Evolutionary conservation across 257 asterid species (phyloP), one percentile per base, ranked within the genome.

Genomic region (Nicotiana otophora): DNA sequence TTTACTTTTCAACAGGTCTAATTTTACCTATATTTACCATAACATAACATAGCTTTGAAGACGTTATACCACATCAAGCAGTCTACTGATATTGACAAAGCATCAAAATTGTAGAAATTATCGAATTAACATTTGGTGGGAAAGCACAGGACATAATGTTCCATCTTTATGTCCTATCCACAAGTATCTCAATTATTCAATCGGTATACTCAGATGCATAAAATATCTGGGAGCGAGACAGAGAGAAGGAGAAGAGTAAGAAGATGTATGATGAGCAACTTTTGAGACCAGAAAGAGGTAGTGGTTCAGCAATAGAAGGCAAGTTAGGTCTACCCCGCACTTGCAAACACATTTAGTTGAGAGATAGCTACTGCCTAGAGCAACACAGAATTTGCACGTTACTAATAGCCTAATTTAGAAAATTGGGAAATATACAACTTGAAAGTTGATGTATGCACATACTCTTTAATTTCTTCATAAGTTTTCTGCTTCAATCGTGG

Each of bases 401-500:
- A 46, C 78, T 11, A 46, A 23, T 20, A 72, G 23, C 48, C 63
- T 57, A 19, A n/a, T 19, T 57, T 57, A 57, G 23, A 66, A 26
- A 34, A 48, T 33, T 46, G 33, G 30, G 81, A 34, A 23, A 39
- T 67, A 11, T 64, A 76, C 28, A 78, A 23, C 74, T 48, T 33
- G n/a, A 53, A 74, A 68, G 42, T 46, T 36, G 66, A 76, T 77
- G 81, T 85, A 85, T 61, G 65, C 83, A 84, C 98, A 65, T 95
- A 96, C 99, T 90, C 92, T 17, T 81, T 77, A 80, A 96, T 94
- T 85, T 96, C 99, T 19, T 92, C 94, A 54, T 36, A 85, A 79
- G 91, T 90, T 90, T 94, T 96, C 91, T 91, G 98, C 94, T 94
- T 96, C 83, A 96, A 87, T 84, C 96, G 96, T 12, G 91, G 92